A percentile compares a stretch with the other conserved stretches of the same genome.
Evolutionary conservation across 441 rosid genomes (phyloP).

Genomic region (Populus tomentosa): DNA sequence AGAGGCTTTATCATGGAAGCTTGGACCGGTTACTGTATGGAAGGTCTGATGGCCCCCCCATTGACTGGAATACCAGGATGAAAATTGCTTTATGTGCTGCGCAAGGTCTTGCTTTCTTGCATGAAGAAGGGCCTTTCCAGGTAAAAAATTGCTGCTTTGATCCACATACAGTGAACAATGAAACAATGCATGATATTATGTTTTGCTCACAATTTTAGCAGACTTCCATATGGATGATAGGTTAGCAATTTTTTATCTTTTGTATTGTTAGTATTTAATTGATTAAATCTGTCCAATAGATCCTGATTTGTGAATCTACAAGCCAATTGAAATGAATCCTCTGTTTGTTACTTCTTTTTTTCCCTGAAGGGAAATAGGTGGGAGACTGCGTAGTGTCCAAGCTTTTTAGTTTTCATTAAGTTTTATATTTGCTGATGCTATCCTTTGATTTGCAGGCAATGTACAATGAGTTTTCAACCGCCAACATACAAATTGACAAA

Average conservation of each 20-base stretch:
- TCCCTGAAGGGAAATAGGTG: not conserved
- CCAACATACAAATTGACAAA: constrained; percentile 90
- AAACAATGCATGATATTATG: not conserved
- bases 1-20: constrained; percentile 89
- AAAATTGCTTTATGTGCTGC: constrained; percentile 92
- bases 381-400: not conserved
- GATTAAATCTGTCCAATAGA: not conserved
- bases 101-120: constrained; percentile 87
- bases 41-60: constrained; percentile 89
- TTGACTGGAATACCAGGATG: constrained; percentile 97
- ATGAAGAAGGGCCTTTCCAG: constrained; percentile 99
- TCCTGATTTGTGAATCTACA: not conserved
- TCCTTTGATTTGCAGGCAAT: constrained; percentile 62
- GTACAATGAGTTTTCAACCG: constrained; percentile 90
- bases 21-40: constrained; percentile 80
- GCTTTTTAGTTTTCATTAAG: not conserved
- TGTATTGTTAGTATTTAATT: not conserved
- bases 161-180: not conserved
- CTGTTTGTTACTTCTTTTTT: not conserved
- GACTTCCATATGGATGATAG: not conserved
- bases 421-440: not conserved
- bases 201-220: not conserved
- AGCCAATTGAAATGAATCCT: not conserved
- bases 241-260: not conserved
- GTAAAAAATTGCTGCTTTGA: constrained; percentile 26